Conservation (phyloP, 2,329 filamentous ascomycete genomes). For the Sclerotinia nivalis region DNA sequence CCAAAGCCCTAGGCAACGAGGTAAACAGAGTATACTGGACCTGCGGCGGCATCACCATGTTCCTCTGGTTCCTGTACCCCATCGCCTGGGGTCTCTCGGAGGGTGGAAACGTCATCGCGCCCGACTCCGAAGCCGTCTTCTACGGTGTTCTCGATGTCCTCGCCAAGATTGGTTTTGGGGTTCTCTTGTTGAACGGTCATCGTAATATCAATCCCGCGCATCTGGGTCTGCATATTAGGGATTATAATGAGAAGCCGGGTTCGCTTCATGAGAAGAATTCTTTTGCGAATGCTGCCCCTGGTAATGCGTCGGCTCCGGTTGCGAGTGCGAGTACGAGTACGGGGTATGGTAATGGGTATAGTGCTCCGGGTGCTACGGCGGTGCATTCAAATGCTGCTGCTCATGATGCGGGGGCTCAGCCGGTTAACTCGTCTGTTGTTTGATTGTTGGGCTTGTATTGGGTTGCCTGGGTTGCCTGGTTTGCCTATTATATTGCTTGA, state of each 20-base stretch:
- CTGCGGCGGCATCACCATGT: slow-evolving; percentile 58
- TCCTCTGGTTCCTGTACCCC: slow-evolving; percentile 66
- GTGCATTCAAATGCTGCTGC: background rate
- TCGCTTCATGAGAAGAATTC: background rate
- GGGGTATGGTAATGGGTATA: background rate
- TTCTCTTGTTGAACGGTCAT: slow-evolving; percentile 60
- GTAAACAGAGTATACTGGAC: slow-evolving; percentile 55
- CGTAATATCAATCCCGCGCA: slow-evolving; percentile 53
- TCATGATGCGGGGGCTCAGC: background rate
- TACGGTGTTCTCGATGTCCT: slow-evolving; percentile 67
- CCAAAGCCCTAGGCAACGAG: slow-evolving; percentile 53
- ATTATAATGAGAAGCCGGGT: slow-evolving; percentile 6
- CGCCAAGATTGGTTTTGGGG: slow-evolving; percentile 64
- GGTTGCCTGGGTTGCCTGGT: background rate
- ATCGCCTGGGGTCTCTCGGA: slow-evolving; percentile 64
- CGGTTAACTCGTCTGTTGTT: background rate
- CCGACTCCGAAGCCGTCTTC: slow-evolving; percentile 66
- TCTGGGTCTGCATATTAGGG: slow-evolving; percentile 13
- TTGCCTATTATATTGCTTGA: background rate
- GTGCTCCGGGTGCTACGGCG: background rate
- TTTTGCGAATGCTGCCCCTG: background rate
- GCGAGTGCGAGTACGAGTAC: background rate
- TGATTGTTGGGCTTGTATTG: background rate
- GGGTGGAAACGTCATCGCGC: slow-evolving; percentile 64
- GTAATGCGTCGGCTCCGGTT: background rate